These are phyloP conservation scores for Corynascus novoguineensis DNA, from an alignment of 495 filamentous ascomycete species.

Conservation along the genomic window DNA sequence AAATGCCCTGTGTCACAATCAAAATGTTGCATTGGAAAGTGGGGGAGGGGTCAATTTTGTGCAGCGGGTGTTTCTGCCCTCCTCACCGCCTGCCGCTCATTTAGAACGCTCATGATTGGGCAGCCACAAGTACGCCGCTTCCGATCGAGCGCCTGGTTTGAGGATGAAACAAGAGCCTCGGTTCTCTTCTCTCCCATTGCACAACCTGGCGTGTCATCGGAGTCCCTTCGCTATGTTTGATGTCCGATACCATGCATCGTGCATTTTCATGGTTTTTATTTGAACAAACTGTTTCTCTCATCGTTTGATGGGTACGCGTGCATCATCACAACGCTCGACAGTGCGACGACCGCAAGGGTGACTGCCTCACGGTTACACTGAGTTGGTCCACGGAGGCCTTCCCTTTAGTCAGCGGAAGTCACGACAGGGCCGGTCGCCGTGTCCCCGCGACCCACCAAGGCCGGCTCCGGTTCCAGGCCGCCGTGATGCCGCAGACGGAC, in stretches of 20 bases:
- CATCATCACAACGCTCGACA: too few relatives aligned
- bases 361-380: neutral
- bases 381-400: neutral
- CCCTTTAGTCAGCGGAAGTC: neutral
- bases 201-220: neutral
- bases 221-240: too few relatives aligned
- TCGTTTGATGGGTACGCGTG: neutral
- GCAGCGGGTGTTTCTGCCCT: constrained; percentile 1
- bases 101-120: neutral
- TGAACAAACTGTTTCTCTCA: too few relatives aligned
- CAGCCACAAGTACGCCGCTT: neutral
- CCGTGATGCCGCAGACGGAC: neutral
- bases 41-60: constrained; percentile 14
- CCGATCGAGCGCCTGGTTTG: neutral
- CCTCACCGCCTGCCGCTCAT: constrained; percentile 11
- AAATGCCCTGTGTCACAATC: neutral
- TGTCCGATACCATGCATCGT: too few relatives aligned
- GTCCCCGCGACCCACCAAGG: neutral
- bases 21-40: constrained; percentile 6
- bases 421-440: neutral
- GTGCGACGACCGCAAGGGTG: neutral
- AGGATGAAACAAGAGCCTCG: neutral
- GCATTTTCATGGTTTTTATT: too few relatives aligned
- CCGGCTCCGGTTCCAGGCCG: neutral
- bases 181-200: neutral